phyloP scores from a whole-genome alignment of 2,329 filamentous ascomycete species.

The Colletotrichum sp. region DNA sequence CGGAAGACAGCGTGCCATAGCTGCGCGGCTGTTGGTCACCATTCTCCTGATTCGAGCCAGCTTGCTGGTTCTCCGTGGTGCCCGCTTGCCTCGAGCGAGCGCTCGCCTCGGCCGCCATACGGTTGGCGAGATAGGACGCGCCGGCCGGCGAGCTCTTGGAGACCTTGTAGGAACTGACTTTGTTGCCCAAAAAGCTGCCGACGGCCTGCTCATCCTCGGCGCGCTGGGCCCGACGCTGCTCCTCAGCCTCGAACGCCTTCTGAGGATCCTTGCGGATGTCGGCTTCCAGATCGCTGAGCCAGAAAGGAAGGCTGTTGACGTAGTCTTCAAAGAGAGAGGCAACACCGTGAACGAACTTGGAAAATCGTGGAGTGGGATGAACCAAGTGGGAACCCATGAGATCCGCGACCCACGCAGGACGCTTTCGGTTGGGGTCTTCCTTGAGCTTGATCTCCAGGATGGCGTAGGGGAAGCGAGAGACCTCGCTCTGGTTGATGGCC shows the following conservation, averaged over 20 bases:
- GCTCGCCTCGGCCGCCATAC: constrained; percentile 52
- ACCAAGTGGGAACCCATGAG: constrained; percentile 92
- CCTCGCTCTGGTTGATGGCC: constrained; percentile 87
- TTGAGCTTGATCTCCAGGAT: constrained; percentile 92
- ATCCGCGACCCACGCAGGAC: constrained; percentile 86
- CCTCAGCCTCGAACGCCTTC: constrained; percentile 88
- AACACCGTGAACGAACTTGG: constrained; percentile 95
- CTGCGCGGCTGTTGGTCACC: constrained; percentile 34
- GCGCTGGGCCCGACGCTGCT: constrained; percentile 79
- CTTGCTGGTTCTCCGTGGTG: constrained; percentile 23
- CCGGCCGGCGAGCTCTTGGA: constrained; percentile 70
- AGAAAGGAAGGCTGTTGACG: constrained; percentile 95
- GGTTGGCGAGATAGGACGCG: constrained; percentile 67
- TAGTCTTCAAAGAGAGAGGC: constrained; percentile 93
- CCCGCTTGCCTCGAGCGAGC: constrained; percentile 29
- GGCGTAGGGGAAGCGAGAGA: constrained; percentile 88
- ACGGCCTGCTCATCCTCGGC: constrained; percentile 90
- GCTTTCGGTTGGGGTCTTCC: constrained; percentile 68
- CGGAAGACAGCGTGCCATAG: constrained; percentile 67
- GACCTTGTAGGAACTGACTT: constrained; percentile 59
- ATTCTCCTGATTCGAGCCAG: constrained; percentile 35
- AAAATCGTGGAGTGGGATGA: constrained; percentile 87
- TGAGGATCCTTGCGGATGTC: constrained; percentile 95
- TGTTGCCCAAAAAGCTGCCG: constrained; percentile 79
- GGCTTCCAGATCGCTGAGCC: constrained; percentile 88